These are phyloP conservation scores for Penicillium sp. DNA, from an alignment of 2,329 filamentous ascomycete species.

Conservation along the genomic window DNA sequence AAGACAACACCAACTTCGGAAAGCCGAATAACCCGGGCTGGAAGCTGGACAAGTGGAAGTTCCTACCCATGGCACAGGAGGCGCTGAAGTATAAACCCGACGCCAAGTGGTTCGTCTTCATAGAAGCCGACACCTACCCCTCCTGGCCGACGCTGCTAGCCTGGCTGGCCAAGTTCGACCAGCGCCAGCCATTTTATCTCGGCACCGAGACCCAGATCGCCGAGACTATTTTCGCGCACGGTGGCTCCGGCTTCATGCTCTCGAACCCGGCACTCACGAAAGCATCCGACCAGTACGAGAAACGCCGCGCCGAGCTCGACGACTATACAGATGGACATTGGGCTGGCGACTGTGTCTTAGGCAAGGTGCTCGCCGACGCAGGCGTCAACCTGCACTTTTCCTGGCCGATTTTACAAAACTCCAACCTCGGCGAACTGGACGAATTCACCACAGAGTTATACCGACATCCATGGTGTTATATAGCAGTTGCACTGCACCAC, in stretches of 20 bases:
- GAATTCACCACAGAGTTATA: conserved; percentile 40
- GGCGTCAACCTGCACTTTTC: conserved; percentile 45
- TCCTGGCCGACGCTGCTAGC: conserved; percentile 51
- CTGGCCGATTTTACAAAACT: conserved; percentile 47
- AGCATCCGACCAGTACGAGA: conserved; percentile 42
- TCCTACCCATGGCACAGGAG: conserved; percentile 53
- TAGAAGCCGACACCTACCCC: conserved; percentile 57
- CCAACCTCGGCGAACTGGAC: conserved; percentile 43
- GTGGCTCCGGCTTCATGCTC: conserved; percentile 52
- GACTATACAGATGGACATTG: conserved; percentile 45
- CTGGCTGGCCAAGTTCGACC: conserved; percentile 52
- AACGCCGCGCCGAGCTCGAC: conserved; percentile 43
- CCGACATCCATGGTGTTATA: conserved; percentile 49
- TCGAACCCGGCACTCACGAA: conserved; percentile 49
- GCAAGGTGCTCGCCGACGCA: conserved; percentile 45
- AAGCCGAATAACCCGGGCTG: conserved; percentile 48
- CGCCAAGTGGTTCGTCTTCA: conserved; percentile 57
- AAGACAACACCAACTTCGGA: conserved; percentile 37
- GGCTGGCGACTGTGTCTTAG: conserved; percentile 51
- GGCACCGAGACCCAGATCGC: conserved; percentile 53
- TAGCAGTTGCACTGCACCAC: conserved; percentile 49
- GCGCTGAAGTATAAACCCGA: conserved; percentile 43
- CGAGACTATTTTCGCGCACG: conserved; percentile 50
- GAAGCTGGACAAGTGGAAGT: conserved; percentile 58
- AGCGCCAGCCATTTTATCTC: conserved; percentile 48